Evolutionary conservation across 352 stramenopile genomes (phyloP), one percentile per base, ranked within the genome.

Genomic region (Blastocystis sp.): DNA sequence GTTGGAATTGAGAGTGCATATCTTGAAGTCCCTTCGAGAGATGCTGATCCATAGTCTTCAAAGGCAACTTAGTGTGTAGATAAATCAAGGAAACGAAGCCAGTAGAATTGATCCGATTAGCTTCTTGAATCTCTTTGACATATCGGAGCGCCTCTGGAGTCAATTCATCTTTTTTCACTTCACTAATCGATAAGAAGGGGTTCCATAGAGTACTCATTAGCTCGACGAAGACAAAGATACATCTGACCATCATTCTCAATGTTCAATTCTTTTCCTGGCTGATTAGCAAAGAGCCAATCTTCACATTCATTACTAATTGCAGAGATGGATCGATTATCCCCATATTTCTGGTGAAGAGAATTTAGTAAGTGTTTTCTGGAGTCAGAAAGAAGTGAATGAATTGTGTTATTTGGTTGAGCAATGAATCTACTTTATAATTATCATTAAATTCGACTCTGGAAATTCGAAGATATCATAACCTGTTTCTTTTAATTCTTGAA

Each of bases 241-340:
- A 78, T 13, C 33, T 35, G 22, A n/a, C 66, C 70, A 44, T 64
- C 70, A 60, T 81, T 64, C 15, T 59, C 70, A 22, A 81, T n/a
- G 6, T 22, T 22, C 24, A 59, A 9, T 35, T 59, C 70, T 7
- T 6, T 33, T 13, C 54, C 44, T 11, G 22, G 27, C 7, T 57
- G 19, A 13, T 56, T 24, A 27, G 30, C 6, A 33, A 30, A 22
- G 42, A 53, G 9, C 33, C 30, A 24, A 37, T 81, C 44, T 4
- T 56, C 37, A 51, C 66, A 78, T 57, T 5, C 66, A 53, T 78
- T 53, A 78, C 66, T 78, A 7, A 51, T 24, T 4, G 57, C 44
- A 5, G 30, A 24, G 4, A 78, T 33, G 7, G n/a, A 37, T 19
- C 37, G 66, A 40, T 13, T n/a, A 22, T 35, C 66, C 3, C 24